These are phyloP conservation scores for Talaromyces stipitatus DNA, from an alignment of 495 filamentous ascomycete species.

Conservation along the genomic window DNA sequence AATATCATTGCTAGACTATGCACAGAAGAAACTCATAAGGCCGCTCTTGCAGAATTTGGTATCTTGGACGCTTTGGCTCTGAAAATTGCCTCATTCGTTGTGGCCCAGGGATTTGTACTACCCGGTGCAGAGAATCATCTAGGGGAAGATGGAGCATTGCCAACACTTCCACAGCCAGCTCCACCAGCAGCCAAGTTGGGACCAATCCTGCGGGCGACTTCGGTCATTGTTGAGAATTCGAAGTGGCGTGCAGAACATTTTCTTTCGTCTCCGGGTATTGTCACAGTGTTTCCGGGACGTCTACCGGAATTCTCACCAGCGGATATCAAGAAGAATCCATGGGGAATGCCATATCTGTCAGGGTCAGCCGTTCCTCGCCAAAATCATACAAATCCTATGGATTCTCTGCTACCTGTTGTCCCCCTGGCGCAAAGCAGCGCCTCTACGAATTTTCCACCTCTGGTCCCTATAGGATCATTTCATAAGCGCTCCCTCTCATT, in stretches of 20 bases:
- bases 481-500: conserved; percentile 31
- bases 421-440: conserved; percentile 24
- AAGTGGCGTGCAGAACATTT: conserved; percentile 70
- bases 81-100: conserved; percentile 66
- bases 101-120: conserved; percentile 56
- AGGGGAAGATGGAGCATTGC: conserved; percentile 23
- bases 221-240: conserved; percentile 71
- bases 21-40: conserved; percentile 59
- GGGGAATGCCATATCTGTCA: conserved; percentile 38
- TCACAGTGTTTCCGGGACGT: conserved; percentile 58
- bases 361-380: conserved; percentile 37
- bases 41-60: conserved; percentile 56
- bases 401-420: conserved; percentile 51
- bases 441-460: conserved; percentile 48
- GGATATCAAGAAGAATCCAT: conserved; percentile 40
- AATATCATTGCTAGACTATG: conserved; percentile 65
- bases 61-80: conserved; percentile 75
- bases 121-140: conserved; percentile 41
- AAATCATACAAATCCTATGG: conserved; percentile 43
- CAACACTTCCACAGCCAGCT: conserved; percentile 41
- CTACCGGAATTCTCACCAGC: conserved; percentile 31
- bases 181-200: conserved; percentile 53
- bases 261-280: conserved; percentile 67
- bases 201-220: conserved; percentile 71
- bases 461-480: conserved; percentile 40